phyloP scores from a whole-genome alignment of 768 basidiomycete genomes.

The Tulasnella sp. region DNA sequence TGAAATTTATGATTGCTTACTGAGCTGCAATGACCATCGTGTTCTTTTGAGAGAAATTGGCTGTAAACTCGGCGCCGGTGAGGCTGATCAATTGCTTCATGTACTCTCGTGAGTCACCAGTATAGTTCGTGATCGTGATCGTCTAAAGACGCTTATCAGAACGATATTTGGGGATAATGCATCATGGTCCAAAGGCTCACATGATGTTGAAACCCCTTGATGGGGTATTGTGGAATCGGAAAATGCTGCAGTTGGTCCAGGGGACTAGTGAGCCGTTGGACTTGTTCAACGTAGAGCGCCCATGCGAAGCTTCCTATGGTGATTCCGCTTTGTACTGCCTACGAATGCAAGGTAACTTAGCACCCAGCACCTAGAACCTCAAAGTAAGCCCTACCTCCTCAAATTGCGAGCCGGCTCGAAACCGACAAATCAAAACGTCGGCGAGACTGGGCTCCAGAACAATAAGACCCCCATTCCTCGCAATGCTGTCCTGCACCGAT shows the following conservation, averaged over 20 bases:
- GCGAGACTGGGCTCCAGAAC: conserved; percentile 36
- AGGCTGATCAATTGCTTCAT: conserved; percentile 68
- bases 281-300: conserved; percentile 69
- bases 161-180: too few species aligned
- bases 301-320: conserved; percentile 72
- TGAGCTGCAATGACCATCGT: conserved; percentile 76
- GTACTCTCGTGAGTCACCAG: conserved; percentile 77
- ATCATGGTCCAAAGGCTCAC: conserved; percentile 34
- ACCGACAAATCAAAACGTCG: conserved; percentile 68
- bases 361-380: too few species aligned
- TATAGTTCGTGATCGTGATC: conserved; percentile 83
- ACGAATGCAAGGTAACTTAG: conserved; percentile 5
- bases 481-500: conserved; percentile 51
- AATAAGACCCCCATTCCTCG: conserved; percentile 46
- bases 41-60: conserved; percentile 67
- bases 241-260: conserved; percentile 75
- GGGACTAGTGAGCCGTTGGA: conserved; percentile 49
- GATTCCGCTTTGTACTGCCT: conserved; percentile 52
- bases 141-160: too few species aligned
- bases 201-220: conserved; percentile 49
- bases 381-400: conserved; percentile 59
- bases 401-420: conserved; percentile 58
- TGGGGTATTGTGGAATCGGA: conserved; percentile 53
- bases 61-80: conserved; percentile 73
- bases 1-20: conserved; percentile 36